Conservation (phyloP, 768 basidiomycete genomes). For the Tylopilus rubrobrunneus region DNA sequence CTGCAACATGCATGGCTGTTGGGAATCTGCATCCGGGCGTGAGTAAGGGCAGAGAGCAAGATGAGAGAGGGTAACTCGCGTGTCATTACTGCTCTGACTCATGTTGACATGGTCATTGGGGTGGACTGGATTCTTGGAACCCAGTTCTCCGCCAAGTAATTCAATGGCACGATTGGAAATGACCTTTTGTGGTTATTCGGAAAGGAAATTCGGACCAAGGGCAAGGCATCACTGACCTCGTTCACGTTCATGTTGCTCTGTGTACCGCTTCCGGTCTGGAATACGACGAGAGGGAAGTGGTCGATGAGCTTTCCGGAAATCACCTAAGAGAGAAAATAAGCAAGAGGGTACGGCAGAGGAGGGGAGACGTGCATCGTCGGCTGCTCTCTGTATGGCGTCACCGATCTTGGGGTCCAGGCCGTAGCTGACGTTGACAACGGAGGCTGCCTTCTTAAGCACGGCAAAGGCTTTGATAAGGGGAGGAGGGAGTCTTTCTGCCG, state of each 20-base stretch:
- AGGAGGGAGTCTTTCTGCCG: conserved; percentile 85
- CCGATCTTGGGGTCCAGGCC: conserved; percentile 87
- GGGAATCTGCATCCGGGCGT: conserved; percentile 66
- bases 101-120: conserved; percentile 99
- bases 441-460: conserved; percentile 95
- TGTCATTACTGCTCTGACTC: conserved; percentile 98
- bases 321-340: conserved; percentile 50
- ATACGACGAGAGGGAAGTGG: conserved; percentile 97
- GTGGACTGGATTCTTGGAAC: conserved; percentile 95
- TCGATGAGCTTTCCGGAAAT: conserved; percentile 93
- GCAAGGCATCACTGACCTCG: conserved; percentile 53
- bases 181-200: conserved; percentile 47
- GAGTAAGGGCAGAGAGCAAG: background rate
- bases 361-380: conserved; percentile 72
- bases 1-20: conserved; percentile 98
- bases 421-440: conserved; percentile 83
- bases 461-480: conserved; percentile 99
- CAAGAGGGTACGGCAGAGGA: background rate
- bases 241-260: conserved; percentile 99
- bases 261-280: conserved; percentile 98
- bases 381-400: conserved; percentile 85
- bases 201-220: background rate
- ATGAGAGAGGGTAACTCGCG: conserved; percentile 48
- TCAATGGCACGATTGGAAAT: conserved; percentile 99
- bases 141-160: conserved; percentile 89